Evolutionary conservation across 2,329 filamentous ascomycete genomes (phyloP).

Genomic region (Colletotrichum echinochloae): DNA sequence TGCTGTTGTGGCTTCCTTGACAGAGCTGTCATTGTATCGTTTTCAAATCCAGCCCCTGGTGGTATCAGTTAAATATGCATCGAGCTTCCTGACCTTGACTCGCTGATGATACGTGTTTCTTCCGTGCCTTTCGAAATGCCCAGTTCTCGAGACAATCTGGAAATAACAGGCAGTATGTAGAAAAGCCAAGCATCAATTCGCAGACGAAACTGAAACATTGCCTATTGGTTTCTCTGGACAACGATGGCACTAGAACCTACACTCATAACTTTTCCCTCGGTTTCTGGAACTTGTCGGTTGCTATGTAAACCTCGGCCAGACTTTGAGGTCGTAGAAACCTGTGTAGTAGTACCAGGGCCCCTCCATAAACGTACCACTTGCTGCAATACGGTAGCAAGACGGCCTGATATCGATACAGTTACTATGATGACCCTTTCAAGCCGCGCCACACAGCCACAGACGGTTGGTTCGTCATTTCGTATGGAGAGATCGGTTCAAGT

Average conservation of each 20-base stretch:
- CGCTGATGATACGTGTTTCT: background rate
- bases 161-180: background rate
- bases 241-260: background rate
- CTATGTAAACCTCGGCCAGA: slow-evolving; percentile 54
- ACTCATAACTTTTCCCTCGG: background rate
- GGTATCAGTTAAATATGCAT: too few relatives aligned
- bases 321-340: background rate
- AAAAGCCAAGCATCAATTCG: background rate
- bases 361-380: background rate
- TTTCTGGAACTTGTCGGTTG: background rate
- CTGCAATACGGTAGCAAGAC: background rate
- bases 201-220: background rate
- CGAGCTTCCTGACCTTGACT: background rate
- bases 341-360: background rate
- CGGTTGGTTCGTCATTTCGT: accelerated
- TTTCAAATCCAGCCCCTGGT: background rate
- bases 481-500: background rate
- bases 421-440: background rate
- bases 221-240: background rate
- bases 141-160: background rate
- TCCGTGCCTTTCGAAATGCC: background rate
- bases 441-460: background rate
- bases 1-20: background rate
- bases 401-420: background rate
- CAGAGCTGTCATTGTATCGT: background rate